Evolutionary conservation across 139 green algal genomes (phyloP), one percentile per base, ranked within the genome.

Genomic region (Chlorella ohadii): DNA sequence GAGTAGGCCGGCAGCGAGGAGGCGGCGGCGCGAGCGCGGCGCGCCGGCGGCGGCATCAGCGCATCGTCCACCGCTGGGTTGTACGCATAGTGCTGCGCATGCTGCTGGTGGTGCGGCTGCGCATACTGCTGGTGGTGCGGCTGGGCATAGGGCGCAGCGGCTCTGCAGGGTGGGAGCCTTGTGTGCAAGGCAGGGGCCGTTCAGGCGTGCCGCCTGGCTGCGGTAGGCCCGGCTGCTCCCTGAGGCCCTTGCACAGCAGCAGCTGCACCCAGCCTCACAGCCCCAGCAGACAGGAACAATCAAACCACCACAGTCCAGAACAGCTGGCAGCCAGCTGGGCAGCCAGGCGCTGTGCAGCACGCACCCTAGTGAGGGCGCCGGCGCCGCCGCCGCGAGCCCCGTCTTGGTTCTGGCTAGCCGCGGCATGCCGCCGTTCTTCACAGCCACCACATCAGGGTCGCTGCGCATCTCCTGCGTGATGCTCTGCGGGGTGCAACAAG

Each of bases 391-490:
- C 13, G 39, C 70, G 3, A 82, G 13, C 33, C 33, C 56, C 36
- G 13, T 38, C 22, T 61, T 59, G 4, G 31, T 28, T 4, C 76
- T 38, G 22, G 36, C 76, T 5, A 72, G 34, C 51, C 74, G 51
- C 25, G 57, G 76, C 38, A 72, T 61, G 36, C 36, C 38, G 76
- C 76, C 76, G 57, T 3, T 41, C 59, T 59, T 59, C 36, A 82
- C 76, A 38, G 76, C 76, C 76, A 82, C 76, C 56, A 82, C 76
- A 15, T 82, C 76, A 11, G 76, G 76, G n/a, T 82, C 76, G 39
- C 28, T 72, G 13, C 76, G 76, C 76, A 82, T 82, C 27, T 82
- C 76, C 7, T 44, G 55, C 1, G 76, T 82, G 76, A 82, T 82
- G 6, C 11, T 41, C 76, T 82, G 76, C 12, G 5, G 59, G 5